Evolutionary conservation across 192 early-diverging fungal species (phyloP).

Genomic region (Backusella australiensis): DNA sequence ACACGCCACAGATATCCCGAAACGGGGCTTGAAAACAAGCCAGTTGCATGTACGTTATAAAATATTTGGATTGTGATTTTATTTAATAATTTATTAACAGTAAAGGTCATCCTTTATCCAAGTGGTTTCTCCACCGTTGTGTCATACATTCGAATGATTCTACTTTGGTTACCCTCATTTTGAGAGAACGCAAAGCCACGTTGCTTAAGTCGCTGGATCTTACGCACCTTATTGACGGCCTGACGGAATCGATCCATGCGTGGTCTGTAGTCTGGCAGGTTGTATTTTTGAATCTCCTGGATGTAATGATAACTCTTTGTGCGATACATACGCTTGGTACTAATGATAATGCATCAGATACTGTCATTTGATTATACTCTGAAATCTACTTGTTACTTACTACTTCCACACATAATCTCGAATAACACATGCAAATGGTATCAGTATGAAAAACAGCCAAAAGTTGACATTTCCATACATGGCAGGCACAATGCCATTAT

Average conservation of each 20-base stretch:
- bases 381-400: constrained; percentile 52
- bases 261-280: constrained; percentile 96
- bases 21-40: too few relatives aligned
- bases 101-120: constrained; percentile 30
- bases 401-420: constrained; percentile 96
- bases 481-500: constrained; percentile 62
- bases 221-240: constrained; percentile 92
- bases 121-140: constrained; percentile 50
- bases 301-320: constrained; percentile 90
- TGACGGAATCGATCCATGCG: constrained; percentile 97
- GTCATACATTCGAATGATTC: constrained; percentile 48
- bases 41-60: too few relatives aligned
- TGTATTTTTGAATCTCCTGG: constrained; percentile 98
- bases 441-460: constrained; percentile 81
- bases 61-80: too few relatives aligned
- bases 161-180: constrained; percentile 87
- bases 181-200: constrained; percentile 97
- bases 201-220: constrained; percentile 87
- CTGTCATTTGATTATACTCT: too few relatives aligned
- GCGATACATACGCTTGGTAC: constrained; percentile 71
- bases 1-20: too few relatives aligned
- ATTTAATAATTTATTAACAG: too few relatives aligned
- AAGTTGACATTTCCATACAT: constrained; percentile 70
- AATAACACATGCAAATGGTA: constrained; percentile 78
- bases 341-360: constrained; percentile 21